Conservation (phyloP, 306 rosid genomes). For the Sechiopsis laciniata region DNA sequence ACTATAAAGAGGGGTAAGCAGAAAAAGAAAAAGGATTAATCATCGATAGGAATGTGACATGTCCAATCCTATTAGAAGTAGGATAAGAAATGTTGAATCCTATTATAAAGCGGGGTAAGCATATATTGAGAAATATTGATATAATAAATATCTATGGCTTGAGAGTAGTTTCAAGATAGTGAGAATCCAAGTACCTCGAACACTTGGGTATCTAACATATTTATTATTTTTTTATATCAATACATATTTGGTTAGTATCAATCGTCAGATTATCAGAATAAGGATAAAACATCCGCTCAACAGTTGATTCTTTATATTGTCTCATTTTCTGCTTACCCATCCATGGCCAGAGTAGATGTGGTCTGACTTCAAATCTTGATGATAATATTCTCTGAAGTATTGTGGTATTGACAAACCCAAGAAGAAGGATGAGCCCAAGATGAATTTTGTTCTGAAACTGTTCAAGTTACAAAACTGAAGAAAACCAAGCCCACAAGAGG, state of each 20-base stretch:
- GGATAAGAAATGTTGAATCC: no score
- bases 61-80: no score
- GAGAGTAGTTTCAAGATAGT: no score
- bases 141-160: no score
- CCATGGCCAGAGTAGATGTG: slow-evolving; percentile 32
- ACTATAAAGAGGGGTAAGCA: no score
- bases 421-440: slow-evolving; percentile 73
- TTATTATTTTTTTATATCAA: no score
- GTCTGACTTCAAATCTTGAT: slow-evolving; percentile 24
- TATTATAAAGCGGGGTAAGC: no score
- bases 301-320: not conserved
- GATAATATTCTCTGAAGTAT: slow-evolving; percentile 65
- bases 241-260: no score
- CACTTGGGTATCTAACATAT: no score
- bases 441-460: slow-evolving; percentile 70
- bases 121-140: not conserved
- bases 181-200: no score
- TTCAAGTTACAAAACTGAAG: slow-evolving; percentile 83
- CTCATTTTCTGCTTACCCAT: slow-evolving; percentile 51
- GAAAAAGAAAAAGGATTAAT: not conserved
- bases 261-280: not conserved
- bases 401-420: slow-evolving; percentile 76
- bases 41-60: no score
- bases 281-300: not conserved
- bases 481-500: slow-evolving; percentile 75